Evolutionary conservation across 805 yeast genomes (phyloP), one percentile per base, ranked within the genome.

Genomic region (Candida montana): DNA sequence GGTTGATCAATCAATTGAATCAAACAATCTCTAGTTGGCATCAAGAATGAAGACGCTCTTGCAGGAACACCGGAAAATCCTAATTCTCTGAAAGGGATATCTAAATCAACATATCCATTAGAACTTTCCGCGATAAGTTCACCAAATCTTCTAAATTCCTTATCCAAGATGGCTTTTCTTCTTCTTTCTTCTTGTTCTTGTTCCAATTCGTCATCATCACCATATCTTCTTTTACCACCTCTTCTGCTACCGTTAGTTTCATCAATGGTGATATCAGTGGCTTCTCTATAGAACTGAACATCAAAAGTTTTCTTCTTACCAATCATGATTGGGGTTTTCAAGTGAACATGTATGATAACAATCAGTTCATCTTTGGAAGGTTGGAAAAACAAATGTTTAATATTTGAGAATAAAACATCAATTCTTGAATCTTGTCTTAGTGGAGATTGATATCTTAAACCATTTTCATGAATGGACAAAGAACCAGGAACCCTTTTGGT

Each of bases 21-120:
- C 54, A 93, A 74, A 72, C 98, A 93, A 62, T 93, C 98, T 58
- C 98, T 81, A 0, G 98, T 90, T 38, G 99, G 99, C 79, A 91
- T 85, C 73, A 96, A 83, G 55, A 83, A 80, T 15, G 93, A 96
- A 13, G 95, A 84, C 7, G 97, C 86, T 58, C 98, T 77, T 63
- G 83, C 85, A 31, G 99, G 98, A 21, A 93, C 99, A 75, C 99
- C 99, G 52, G 81, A 86, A 75, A 93, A 93, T 23, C 98, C 99
- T 42, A 93, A 74, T 59, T 93, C 98, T 59, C 96, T 79, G 69
- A 93, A 88, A 29, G 99, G 97, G 40, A 87, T 77, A 64, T 93
- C 99, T 43, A 93, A 80, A 53, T 89, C 96, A 33, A 90, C 70
- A 47, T 80, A 62, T 27, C 95, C 95, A 55, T 79, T 77, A 0